Conservation (phyloP, 208 protist genomes). For the Leishmania braziliensis region DNA sequence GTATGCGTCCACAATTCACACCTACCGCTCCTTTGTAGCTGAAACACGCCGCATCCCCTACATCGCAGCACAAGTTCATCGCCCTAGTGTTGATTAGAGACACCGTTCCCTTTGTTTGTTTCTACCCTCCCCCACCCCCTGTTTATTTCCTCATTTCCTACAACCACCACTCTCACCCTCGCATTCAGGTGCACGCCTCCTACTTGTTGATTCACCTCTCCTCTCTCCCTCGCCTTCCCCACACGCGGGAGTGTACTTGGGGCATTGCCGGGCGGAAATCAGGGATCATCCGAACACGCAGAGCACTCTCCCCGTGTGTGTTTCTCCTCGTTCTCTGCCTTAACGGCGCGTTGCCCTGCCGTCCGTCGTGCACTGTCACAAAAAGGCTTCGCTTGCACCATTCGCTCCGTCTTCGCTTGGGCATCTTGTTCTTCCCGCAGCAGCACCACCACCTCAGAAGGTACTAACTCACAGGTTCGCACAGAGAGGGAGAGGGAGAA, state of each 20-base stretch:
- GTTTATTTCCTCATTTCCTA: no score
- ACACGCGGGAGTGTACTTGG: background rate
- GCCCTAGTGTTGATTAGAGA: no score
- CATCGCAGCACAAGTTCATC: no score
- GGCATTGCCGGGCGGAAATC: background rate
- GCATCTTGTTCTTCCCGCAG: background rate
- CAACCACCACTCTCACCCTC: background rate
- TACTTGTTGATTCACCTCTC: background rate
- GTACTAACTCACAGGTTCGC: background rate
- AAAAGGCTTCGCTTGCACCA: background rate
- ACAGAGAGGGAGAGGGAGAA: background rate
- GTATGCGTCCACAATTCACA: no score
- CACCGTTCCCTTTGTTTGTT: background rate
- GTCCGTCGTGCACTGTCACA: no score
- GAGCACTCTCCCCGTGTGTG: background rate
- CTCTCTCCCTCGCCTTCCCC: background rate
- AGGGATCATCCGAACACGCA: background rate
- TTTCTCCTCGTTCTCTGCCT: no score
- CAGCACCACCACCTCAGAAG: background rate
- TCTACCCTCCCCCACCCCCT: no score
- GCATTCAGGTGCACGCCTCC: background rate
- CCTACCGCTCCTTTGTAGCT: no score
- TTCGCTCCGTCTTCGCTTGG: background rate
- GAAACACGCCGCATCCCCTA: no score
- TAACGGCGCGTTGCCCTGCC: no score